phyloP scores from a whole-genome alignment of 371 early-diverging fungal species.

The Blastocladiella emersonii region DNA sequence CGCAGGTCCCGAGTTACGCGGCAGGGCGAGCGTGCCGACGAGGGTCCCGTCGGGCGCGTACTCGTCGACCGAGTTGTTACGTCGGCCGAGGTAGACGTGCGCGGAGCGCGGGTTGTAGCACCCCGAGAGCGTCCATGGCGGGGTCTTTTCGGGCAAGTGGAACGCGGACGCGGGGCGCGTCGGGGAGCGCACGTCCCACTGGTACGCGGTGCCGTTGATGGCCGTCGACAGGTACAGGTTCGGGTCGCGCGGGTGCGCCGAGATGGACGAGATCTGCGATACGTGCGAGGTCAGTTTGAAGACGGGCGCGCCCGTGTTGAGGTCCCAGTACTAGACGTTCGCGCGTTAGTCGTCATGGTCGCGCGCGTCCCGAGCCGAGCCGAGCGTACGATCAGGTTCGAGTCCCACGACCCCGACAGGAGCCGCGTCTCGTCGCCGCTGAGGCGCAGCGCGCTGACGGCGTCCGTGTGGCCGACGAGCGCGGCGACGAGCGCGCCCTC shows the following conservation, averaged over 20 bases:
- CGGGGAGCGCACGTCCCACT: slow-evolving; percentile 71
- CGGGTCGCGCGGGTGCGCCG: slow-evolving; percentile 43
- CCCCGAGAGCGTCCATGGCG: slow-evolving; percentile 81
- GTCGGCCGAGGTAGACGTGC: slow-evolving; percentile 35
- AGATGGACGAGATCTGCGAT: slow-evolving; percentile 63
- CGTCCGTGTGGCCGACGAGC: slow-evolving; percentile 58
- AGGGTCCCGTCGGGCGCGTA: slow-evolving; percentile 58
- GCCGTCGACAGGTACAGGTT: slow-evolving; percentile 57
- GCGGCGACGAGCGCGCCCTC: slow-evolving; percentile 74
- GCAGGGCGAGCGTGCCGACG: slow-evolving; percentile 61
- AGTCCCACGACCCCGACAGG: slow-evolving; percentile 91
- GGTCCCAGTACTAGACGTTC: slow-evolving; percentile 68
- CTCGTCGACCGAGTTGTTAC: slow-evolving; percentile 80
- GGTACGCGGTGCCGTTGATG: slow-evolving; percentile 62
- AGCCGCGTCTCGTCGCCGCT: slow-evolving; percentile 57
- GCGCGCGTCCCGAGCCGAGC: background rate
- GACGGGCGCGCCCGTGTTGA: slow-evolving; percentile 61
- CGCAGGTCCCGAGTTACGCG: slow-evolving; percentile 84
- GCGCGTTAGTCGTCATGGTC: background rate
- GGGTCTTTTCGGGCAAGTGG: slow-evolving; percentile 45
- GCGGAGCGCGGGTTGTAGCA: slow-evolving; percentile 59
- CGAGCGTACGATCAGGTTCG: slow-evolving; percentile 40
- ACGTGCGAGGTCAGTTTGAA: slow-evolving; percentile 52
- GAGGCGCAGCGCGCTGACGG: slow-evolving; percentile 69
- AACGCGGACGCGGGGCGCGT: slow-evolving; percentile 36